Conservation (phyloP, 495 filamentous ascomycete species). For the Tricharina praecox region DNA sequence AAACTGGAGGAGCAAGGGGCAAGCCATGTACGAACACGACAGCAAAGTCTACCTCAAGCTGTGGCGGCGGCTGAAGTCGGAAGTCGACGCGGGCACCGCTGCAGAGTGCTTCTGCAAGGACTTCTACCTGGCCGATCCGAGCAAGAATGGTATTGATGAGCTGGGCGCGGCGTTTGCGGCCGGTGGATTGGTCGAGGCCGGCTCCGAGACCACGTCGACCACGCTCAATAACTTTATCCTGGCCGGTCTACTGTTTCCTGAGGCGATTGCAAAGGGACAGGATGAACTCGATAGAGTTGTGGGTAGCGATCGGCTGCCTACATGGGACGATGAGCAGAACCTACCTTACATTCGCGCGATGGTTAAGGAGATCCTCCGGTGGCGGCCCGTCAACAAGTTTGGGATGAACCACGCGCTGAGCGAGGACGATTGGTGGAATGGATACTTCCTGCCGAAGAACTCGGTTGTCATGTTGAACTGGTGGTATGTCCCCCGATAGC, state of each 20-base stretch:
- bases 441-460: neutral
- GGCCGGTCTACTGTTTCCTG: neutral
- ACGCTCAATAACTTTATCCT: neutral
- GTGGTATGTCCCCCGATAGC: too few relatives aligned
- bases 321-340: constrained; percentile 30
- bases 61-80: too few relatives aligned
- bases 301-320: neutral
- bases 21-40: too few relatives aligned
- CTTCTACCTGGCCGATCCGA: neutral
- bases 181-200: neutral
- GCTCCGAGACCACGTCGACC: neutral
- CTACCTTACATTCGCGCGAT: constrained; percentile 35
- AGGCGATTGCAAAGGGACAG: neutral
- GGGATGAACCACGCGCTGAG: constrained; percentile 28
- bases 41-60: too few relatives aligned
- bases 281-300: neutral
- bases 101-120: neutral
- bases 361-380: constrained; percentile 36
- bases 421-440: neutral
- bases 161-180: neutral
- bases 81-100: neutral
- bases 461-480: neutral
- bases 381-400: constrained; percentile 34
- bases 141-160: neutral
- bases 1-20: neutral